Conservation (phyloP, 257 asterid species). For the Catharanthus roseus region DNA sequence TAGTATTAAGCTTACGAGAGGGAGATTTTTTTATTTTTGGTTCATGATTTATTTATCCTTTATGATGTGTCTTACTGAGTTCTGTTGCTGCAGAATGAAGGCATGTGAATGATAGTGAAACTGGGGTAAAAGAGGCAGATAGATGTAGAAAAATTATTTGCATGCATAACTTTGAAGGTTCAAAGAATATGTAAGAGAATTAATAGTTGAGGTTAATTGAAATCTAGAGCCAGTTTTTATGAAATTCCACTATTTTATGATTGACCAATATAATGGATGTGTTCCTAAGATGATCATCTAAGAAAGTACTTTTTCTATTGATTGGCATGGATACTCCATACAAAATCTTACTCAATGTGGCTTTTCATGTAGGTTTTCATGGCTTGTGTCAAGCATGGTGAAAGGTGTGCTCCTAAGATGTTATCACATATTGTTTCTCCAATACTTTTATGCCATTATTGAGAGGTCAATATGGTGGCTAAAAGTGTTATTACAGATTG, state of each 20-base stretch:
- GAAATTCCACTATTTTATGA: background rate
- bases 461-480: background rate
- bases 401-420: constrained; percentile 46
- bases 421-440: background rate
- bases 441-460: background rate
- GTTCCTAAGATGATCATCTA: background rate
- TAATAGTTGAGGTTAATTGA: background rate
- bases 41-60: background rate
- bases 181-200: background rate
- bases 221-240: background rate
- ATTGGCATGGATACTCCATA: background rate
- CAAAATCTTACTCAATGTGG: constrained; percentile 11
- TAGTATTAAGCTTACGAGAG: background rate
- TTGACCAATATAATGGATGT: background rate
- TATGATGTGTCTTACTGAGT: background rate
- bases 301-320: background rate
- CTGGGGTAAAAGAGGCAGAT: background rate
- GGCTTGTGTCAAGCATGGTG: constrained; percentile 86
- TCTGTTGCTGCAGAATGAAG: background rate
- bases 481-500: background rate
- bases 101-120: background rate
- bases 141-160: background rate
- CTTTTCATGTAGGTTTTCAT: constrained; percentile 66
- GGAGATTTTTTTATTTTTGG: background rate
- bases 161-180: background rate